Base-by-base conservation (phyloP, 306 rosid species). In the Sindora glabra region DNA sequence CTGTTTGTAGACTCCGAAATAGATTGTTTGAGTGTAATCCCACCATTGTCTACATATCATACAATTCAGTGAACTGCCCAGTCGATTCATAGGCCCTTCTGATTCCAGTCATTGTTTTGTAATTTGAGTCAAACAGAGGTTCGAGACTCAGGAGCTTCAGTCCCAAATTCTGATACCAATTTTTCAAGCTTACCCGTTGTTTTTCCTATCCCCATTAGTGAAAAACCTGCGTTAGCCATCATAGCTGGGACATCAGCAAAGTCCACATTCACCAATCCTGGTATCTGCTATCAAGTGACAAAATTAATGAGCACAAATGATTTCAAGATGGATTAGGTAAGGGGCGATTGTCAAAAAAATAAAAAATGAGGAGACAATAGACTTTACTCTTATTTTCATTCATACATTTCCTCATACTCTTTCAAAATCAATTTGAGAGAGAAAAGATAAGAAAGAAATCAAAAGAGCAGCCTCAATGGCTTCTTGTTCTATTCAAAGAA, bases 141-240 rank as follows among this genome's bases (percentile, higher is more conserved):
- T 13, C 60, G 34, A 75, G 36, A 29, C 36, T n/a, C n/a, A 16
- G 55, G 54, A 50, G 47, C 64, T 45, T 64, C 65, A 64, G 65
- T 14, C 29, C 39, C 46, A 37, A 44, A 10, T 46, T 26, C 39
- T 26, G 44, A n/a, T n/a, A n/a, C n/a, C n/a, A n/a, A n/a, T n/a
- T 44, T n/a, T 50, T 54, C 42, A 44, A 8, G 45, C 65, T 10
- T 69, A 84, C 95, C 97, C 64, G 89, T 87, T 51, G 95, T 94
- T 47, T 89, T 90, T 82, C 95, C 95, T 54, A 84, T 90, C 59
- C 95, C 97, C 97, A 90, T 84, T 74, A 87, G 65, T 44, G 94
- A 90, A 74, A 95, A 90, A 56, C 97, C 97, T 10, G 95, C 97
- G 64, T 77, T 87, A 56, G 89, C 97, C 95, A 90, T 90, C 81